Conservation (phyloP, 1,139 yeast species). For the Sugiyamaella xylanicola region DNA sequence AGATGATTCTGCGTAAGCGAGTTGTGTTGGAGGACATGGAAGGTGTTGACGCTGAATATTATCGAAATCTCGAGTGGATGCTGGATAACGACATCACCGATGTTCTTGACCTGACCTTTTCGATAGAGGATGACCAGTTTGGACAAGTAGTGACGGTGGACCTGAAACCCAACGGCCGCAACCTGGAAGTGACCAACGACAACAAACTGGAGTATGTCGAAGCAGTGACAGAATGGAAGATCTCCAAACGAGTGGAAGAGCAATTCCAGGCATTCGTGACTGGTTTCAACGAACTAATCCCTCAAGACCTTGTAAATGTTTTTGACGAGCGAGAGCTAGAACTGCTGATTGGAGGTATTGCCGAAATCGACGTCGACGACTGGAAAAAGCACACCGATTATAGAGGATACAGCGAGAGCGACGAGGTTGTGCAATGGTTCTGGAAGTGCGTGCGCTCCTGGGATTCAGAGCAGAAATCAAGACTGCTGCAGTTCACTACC, state of each 20-base stretch:
- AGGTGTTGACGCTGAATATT: slow-evolving; percentile 97
- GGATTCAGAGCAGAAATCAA: slow-evolving; percentile 96
- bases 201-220: slow-evolving; percentile 96
- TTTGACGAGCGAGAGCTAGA: slow-evolving; percentile 98
- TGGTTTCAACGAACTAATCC: slow-evolving; percentile 96
- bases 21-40: slow-evolving; percentile 97
- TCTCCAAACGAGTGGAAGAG: slow-evolving; percentile 87
- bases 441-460: slow-evolving; percentile 93
- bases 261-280: slow-evolving; percentile 95
- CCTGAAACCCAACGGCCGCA: slow-evolving; percentile 82
- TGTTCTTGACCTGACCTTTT: slow-evolving; percentile 82
- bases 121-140: slow-evolving; percentile 94
- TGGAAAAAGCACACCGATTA: slow-evolving; percentile 99
- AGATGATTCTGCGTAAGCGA: slow-evolving; percentile 95
- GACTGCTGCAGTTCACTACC: slow-evolving; percentile 93
- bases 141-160: slow-evolving; percentile 92
- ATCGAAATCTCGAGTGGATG: slow-evolving; percentile 93
- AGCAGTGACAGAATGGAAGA: slow-evolving; percentile 94
- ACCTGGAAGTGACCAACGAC: slow-evolving; percentile 89
- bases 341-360: slow-evolving; percentile 94
- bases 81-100: slow-evolving; percentile 90
- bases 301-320: slow-evolving; percentile 93
- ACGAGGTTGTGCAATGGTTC: slow-evolving; percentile 97
- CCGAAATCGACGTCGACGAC: slow-evolving; percentile 96
- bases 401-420: slow-evolving; percentile 95